Percentiles rank a stretch among this genome's conserved stretches.
Conservation (phyloP, 2,329 filamentous ascomycete species). For the Apiospora marii region DNA sequence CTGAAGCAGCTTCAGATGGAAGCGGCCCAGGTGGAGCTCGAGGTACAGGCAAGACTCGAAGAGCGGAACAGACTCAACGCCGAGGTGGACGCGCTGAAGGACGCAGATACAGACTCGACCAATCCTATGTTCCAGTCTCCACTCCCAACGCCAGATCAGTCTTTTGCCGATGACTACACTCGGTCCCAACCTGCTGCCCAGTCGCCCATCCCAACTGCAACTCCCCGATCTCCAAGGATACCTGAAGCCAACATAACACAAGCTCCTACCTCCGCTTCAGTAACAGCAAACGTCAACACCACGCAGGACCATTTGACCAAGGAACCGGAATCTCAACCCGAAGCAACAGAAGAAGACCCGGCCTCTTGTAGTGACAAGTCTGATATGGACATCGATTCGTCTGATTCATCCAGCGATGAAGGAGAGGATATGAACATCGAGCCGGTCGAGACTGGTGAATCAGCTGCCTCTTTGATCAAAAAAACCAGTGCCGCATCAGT, state of each 20-base stretch:
- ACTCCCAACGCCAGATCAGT: conserved; percentile 6
- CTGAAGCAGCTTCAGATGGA: conserved; percentile 56
- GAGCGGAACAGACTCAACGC: conserved; percentile 42
- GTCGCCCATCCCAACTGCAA: neutral
- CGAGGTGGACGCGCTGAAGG: conserved; percentile 26
- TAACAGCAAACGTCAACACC: neutral
- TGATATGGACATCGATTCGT: conserved; percentile 28
- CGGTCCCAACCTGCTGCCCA: neutral
- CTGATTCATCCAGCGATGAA: conserved; percentile 24
- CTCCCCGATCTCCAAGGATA: neutral
- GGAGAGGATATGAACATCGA: conserved; percentile 18
- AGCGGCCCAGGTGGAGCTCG: conserved; percentile 56
- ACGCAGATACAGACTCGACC: neutral
- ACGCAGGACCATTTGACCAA: neutral
- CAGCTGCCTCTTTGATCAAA: neutral
- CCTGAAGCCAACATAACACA: neutral
- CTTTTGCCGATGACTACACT: neutral
- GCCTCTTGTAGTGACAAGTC: conserved; percentile 25
- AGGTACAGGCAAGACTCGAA: conserved; percentile 48
- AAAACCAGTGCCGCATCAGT: neutral
- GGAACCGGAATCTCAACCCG: neutral
- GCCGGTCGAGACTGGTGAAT: neutral
- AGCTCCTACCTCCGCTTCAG: neutral
- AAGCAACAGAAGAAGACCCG: conserved; percentile 15
- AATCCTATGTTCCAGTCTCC: neutral